Conservation (phyloP, 768 basidiomycete species). For the Mrakia blollopis region DNA sequence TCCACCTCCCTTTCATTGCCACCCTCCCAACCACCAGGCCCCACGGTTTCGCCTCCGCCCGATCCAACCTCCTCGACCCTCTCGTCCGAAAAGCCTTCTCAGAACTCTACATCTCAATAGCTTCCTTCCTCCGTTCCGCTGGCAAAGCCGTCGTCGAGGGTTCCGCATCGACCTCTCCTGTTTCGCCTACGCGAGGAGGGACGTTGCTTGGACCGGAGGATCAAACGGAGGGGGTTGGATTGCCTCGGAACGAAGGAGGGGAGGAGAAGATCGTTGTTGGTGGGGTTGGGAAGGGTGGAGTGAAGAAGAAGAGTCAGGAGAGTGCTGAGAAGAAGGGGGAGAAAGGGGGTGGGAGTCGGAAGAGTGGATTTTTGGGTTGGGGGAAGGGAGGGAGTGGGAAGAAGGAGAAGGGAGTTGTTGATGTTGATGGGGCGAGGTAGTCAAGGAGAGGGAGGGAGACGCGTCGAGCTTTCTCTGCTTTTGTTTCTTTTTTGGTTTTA, state of each 20-base stretch:
- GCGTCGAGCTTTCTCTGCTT: not conserved
- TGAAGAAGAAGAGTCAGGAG: not conserved
- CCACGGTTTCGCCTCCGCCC: conserved; percentile 6
- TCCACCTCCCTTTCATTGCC: not conserved
- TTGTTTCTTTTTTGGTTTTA: too few species aligned
- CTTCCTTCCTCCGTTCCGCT: not conserved
- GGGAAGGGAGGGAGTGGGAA: not conserved
- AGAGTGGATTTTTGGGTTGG: too few species aligned
- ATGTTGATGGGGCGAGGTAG: not conserved
- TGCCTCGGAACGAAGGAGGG: not conserved
- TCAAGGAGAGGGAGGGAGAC: not conserved
- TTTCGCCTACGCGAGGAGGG: too few species aligned
- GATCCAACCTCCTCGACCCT: not conserved
- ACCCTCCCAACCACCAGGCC: not conserved
- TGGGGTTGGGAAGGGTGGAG: not conserved
- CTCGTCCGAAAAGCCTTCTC: not conserved
- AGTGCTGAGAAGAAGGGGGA: not conserved
- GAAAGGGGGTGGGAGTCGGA: not conserved
- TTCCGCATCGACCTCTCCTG: not conserved
- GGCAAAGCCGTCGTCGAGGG: not conserved
- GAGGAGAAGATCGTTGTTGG: not conserved
- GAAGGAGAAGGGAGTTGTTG: not conserved
- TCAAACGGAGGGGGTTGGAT: not conserved
- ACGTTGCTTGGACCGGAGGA: not conserved
- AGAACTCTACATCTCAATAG: not conserved